Percentiles rank a stretch among this genome's conserved stretches.
These are phyloP conservation scores for Pythium plurisporium DNA, from an alignment of 352 stramenopile species.

Conservation along the genomic window DNA sequence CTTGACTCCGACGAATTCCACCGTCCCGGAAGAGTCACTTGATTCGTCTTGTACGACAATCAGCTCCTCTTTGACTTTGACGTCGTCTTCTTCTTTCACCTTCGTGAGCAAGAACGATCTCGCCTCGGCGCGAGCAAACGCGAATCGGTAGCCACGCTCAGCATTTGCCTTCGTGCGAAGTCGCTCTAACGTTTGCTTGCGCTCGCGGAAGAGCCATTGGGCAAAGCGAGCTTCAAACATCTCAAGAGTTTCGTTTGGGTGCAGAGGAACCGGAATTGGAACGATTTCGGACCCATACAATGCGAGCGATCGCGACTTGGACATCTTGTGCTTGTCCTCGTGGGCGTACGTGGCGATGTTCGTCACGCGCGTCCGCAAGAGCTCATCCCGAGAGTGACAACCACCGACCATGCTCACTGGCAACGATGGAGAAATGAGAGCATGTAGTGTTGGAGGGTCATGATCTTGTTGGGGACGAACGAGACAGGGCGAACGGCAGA, in stretches of 20 bases:
- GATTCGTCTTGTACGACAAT: neutral
- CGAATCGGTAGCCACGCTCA: neutral
- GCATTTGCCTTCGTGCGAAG: neutral
- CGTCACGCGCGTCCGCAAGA: neutral
- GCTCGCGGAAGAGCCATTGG: conserved; percentile 5
- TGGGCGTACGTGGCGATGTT: neutral
- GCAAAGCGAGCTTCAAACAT: conserved; percentile 5
- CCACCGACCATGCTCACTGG: too few species aligned
- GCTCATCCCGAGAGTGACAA: too few species aligned
- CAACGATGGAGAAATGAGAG: too few species aligned
- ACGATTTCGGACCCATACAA: neutral
- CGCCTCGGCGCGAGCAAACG: conserved; percentile 1
- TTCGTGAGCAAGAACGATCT: neutral
- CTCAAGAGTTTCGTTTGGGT: neutral
- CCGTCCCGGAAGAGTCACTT: too few species aligned
- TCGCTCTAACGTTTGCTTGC: neutral
- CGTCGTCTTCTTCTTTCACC: neutral
- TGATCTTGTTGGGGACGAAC: too few species aligned
- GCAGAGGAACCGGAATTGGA: conserved; percentile 2
- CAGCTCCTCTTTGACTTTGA: neutral
- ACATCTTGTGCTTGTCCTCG: neutral
- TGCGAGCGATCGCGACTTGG: neutral
- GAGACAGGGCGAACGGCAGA: too few species aligned
- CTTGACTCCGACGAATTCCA: neutral
- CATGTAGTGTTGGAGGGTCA: too few species aligned